Base-by-base conservation (phyloP, 805 yeast species). In the Candida oleophila region DNA sequence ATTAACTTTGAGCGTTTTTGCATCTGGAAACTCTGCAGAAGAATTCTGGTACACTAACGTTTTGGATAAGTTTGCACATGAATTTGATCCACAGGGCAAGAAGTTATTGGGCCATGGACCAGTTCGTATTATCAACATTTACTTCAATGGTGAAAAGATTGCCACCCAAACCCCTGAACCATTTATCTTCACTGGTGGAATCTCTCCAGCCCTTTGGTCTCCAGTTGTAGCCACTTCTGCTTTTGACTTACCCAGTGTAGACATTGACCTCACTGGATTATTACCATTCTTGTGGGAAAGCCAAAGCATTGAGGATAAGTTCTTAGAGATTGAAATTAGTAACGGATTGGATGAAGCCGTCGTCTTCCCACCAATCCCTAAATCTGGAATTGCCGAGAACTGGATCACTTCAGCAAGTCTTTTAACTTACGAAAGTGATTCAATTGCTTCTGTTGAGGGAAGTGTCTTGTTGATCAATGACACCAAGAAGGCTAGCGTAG, bases 41-140 rank as follows among this genome's bases (percentile, higher is more conserved):
- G 96, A 89, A 61, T 86, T 87, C 56, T 89, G 95, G 95, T 89
- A 83, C 62, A 64, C 82, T 2, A 85, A 87, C 52, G 68, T 73
- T 9, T 49, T 84, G 38, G 87, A 82, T 53, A 59, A 68, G 40
- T 74, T 64, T 51, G 64, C 61, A n/a, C 59, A 69, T 36, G 55
- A 56, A n/a, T 81, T 80, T 50, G 57, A 54, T 1, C 50, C 56
- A 1, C 55, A 65, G 19, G 77, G 78, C 2, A 74, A 70, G 41
- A 56, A 55, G 3, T 68, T 78, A 15, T 57, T 64, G 11, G 87
- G 87, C 4, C 85, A 82, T 59, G 94, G 94, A 0, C 91, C 96
- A 1, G 71, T 82, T 41, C 76, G 96, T 47, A 69, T 81, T 21
- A 71, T 87, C 14, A 81, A 84, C 53, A 80, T 87, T 3, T 83